These are phyloP conservation scores for Xylaria bambusicola DNA, from an alignment of 495 filamentous ascomycete genomes.

Conservation along the genomic window DNA sequence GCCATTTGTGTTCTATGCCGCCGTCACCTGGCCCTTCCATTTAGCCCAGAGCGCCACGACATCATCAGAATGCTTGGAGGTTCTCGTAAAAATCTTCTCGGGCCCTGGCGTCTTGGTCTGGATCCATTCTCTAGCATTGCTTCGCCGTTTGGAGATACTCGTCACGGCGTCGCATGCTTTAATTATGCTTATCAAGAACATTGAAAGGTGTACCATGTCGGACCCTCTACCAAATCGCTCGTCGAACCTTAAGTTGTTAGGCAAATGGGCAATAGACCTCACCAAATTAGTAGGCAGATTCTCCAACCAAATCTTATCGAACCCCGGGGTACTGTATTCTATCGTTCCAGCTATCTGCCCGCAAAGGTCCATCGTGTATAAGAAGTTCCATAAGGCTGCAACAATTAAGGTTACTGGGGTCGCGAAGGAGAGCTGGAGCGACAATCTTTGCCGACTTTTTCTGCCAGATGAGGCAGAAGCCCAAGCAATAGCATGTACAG, in stretches of 20 bases:
- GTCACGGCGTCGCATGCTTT: constrained; percentile 13
- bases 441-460: not conserved
- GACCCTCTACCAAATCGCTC: not conserved
- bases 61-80: not conserved
- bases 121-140: constrained; percentile 22
- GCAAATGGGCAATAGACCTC: constrained; percentile 45
- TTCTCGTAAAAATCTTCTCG: constrained; percentile 5
- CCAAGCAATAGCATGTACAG: not conserved
- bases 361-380: not conserved
- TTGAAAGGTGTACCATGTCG: not conserved
- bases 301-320: constrained; percentile 24
- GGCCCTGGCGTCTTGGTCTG: constrained; percentile 16
- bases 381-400: not conserved
- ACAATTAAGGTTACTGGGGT: not conserved
- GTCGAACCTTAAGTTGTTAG: constrained; percentile 29
- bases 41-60: not conserved
- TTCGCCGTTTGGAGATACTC: not conserved
- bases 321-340: constrained; percentile 40
- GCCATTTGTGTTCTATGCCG: constrained; percentile 25
- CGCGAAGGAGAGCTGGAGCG: not conserved
- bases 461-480: not conserved
- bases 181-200: not conserved
- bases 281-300: constrained; percentile 45
- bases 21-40: not conserved
- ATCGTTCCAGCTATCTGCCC: constrained; percentile 44